phyloP scores from a whole-genome alignment of 495 filamentous ascomycete species.

The Hypoxylon intermedium region DNA sequence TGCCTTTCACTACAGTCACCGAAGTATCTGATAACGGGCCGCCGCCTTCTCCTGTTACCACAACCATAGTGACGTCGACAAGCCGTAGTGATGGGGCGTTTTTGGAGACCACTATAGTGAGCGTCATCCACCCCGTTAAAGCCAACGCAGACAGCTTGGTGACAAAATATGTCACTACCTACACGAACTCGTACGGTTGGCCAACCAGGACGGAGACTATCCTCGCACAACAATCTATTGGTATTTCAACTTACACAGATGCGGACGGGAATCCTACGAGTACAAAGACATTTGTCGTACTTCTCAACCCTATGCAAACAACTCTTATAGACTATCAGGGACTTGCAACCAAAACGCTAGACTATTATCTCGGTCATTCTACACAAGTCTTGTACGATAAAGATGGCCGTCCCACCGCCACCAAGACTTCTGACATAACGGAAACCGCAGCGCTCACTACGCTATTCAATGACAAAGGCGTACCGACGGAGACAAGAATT shows the following conservation, averaged over 20 bases:
- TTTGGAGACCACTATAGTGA: constrained; percentile 2
- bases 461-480: constrained; percentile 16
- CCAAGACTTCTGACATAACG: constrained; percentile 7
- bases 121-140: not conserved
- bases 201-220: constrained; percentile 22
- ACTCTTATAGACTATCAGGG: constrained; percentile 30
- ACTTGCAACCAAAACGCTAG: constrained; percentile 21
- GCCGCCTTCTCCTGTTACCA: constrained; percentile 10
- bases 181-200: constrained; percentile 13
- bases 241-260: not conserved
- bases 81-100: not conserved
- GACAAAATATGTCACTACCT: not conserved
- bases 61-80: constrained; percentile 19
- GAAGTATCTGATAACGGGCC: not conserved
- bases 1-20: constrained; percentile 19
- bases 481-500: constrained; percentile 24
- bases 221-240: not conserved
- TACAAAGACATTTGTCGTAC: not conserved
- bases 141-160: not conserved
- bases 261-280: constrained; percentile 15
- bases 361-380: constrained; percentile 21
- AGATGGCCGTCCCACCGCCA: constrained; percentile 29
- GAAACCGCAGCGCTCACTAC: constrained; percentile 21
- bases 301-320: constrained; percentile 13
- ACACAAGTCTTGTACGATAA: constrained; percentile 22